Conservation (phyloP, 2,329 filamentous ascomycete genomes). For the Pseudocercospora pini-densiflorae region DNA sequence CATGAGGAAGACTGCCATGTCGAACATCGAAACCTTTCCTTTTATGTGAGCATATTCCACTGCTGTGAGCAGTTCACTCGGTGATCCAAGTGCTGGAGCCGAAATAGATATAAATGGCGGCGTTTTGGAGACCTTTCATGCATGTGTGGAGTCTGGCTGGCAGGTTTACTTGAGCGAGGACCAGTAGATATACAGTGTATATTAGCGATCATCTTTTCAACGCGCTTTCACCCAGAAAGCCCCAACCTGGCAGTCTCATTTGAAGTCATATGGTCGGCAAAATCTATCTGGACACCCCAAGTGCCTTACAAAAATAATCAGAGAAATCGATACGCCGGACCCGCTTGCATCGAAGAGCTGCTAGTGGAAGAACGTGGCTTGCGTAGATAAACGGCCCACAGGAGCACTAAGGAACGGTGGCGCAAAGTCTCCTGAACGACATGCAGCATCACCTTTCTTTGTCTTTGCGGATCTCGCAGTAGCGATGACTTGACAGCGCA, state of each 20-base stretch:
- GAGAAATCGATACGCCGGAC: too few relatives aligned
- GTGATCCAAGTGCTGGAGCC: slow-evolving; percentile 15
- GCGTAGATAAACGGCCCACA: not conserved
- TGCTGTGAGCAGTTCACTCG: not conserved
- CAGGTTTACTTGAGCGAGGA: too few relatives aligned
- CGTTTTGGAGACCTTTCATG: not conserved
- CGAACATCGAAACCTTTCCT: not conserved
- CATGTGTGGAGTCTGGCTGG: too few relatives aligned
- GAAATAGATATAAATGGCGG: slow-evolving; percentile 5
- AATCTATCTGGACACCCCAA: too few relatives aligned
- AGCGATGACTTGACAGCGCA: too few relatives aligned
- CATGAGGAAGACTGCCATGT: not conserved
- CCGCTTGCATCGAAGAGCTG: too few relatives aligned
- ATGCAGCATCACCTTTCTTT: not conserved
- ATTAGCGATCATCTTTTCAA: too few relatives aligned
- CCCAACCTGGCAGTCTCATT: too few relatives aligned
- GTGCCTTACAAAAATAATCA: too few relatives aligned
- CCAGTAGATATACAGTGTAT: too few relatives aligned
- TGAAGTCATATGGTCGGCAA: too few relatives aligned
- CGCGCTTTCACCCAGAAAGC: too few relatives aligned
- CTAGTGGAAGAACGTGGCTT: not conserved
- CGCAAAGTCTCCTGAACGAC: not conserved
- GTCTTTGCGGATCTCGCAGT: not conserved
- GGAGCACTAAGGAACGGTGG: not conserved
- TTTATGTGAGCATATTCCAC: not conserved